A percentile compares a stretch with the other conserved stretches of the same genome.
Evolutionary conservation across 371 early-diverging fungal species (phyloP).

Genomic region (Haplosporangium sp.): DNA sequence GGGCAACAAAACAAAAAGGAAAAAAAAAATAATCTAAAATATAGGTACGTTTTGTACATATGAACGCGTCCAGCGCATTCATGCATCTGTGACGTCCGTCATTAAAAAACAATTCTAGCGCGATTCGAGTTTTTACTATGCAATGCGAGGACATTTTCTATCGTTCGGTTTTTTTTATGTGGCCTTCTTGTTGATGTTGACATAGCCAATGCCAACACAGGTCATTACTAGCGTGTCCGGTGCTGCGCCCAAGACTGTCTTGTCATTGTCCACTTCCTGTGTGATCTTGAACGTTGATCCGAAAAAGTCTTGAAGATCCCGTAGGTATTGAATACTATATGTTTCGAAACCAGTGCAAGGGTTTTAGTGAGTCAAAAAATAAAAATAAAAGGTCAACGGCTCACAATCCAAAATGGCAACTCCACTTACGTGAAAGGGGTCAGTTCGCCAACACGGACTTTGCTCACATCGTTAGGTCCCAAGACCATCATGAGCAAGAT

Average conservation of each 20-base stretch:
- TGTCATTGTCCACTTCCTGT: constrained; percentile 69
- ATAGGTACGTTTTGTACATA: no score
- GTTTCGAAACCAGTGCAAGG: neutral
- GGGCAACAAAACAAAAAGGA: no score
- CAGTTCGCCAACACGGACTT: constrained; percentile 87
- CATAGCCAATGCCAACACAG: constrained; percentile 91
- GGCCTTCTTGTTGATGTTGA: constrained; percentile 88
- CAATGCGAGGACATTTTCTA: constrained; percentile 1
- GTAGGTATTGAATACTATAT: constrained; percentile 83
- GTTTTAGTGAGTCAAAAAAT: neutral
- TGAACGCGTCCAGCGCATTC: no score
- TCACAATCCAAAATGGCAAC: neutral
- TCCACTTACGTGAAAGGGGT: constrained; percentile 84
- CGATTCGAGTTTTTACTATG: neutral
- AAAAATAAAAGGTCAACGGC: constrained; percentile 19
- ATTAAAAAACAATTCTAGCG: neutral
- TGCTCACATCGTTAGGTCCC: constrained; percentile 93
- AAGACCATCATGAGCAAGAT: constrained; percentile 86
- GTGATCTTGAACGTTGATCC: constrained; percentile 91
- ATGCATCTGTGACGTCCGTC: no score
- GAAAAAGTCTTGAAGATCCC: constrained; percentile 90
- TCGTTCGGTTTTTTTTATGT: no score
- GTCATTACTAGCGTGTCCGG: constrained; percentile 81
- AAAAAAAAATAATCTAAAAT: no score
- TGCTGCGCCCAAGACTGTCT: constrained; percentile 47